phyloP scores from a whole-genome alignment of 352 stramenopile genomes.

The Globisporangium rhizosaccharum region DNA sequence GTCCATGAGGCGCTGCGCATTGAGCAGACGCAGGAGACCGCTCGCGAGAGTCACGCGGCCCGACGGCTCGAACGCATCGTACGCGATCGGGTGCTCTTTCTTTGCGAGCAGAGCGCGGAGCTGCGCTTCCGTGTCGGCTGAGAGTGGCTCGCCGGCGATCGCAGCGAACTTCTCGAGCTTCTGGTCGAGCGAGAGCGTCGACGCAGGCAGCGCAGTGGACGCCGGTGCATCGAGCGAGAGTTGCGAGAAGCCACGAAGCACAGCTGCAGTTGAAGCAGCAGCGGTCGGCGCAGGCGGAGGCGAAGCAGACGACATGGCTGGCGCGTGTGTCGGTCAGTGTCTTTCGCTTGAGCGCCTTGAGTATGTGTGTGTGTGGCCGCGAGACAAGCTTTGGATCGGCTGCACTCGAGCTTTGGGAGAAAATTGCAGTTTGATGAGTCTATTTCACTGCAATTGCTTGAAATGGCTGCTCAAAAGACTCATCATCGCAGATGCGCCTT shows the following conservation, averaged over 20 bases:
- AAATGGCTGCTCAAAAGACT: too few relatives aligned
- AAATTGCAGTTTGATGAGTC: too few relatives aligned
- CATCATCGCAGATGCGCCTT: too few relatives aligned
- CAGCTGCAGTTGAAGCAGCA: neutral
- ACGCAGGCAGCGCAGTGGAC: constrained; percentile 17
- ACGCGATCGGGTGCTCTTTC: constrained; percentile 87
- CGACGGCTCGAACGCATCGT: constrained; percentile 98
- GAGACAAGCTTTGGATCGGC: neutral
- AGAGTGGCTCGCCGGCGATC: constrained; percentile 45
- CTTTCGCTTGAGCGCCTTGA: neutral
- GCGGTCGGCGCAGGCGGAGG: constrained; percentile 32
- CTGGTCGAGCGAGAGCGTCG: constrained; percentile 46
- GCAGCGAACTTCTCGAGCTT: constrained; percentile 55
- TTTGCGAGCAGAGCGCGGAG: constrained; percentile 70
- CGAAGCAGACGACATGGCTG: constrained; percentile 28
- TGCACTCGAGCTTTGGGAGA: neutral
- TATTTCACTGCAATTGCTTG: too few relatives aligned
- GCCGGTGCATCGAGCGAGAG: constrained; percentile 28
- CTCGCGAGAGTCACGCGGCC: constrained; percentile 98
- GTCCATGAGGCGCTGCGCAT: constrained; percentile 88
- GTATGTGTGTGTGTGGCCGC: constrained; percentile 2
- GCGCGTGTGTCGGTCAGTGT: neutral
- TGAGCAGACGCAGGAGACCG: constrained; percentile 92
- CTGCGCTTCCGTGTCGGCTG: constrained; percentile 50
- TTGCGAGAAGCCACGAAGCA: constrained; percentile 49